Base-by-base conservation (phyloP, 805 yeast genomes). In the Scheffersomyces stipitis region DNA sequence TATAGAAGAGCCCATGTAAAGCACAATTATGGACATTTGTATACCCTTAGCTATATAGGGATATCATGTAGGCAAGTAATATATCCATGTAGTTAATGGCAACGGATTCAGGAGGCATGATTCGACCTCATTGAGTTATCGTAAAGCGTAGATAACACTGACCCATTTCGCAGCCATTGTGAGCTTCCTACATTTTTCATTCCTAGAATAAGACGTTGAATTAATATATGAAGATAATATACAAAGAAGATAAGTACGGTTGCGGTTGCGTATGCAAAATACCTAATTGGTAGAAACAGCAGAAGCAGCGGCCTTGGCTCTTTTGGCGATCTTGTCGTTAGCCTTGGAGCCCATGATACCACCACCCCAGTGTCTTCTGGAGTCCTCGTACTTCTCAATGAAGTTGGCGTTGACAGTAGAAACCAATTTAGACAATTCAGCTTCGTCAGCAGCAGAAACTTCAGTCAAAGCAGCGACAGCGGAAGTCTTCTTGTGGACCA, bases 281-380 rank as follows among this genome's bases (percentile, higher is more conserved):
- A 10, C 7, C 10, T 20, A 20, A 10, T 20, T 20, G 29, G 38
- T 40, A 27, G 45, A 42, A 34, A 51, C 42, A 34, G 56, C 60
- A 41, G 60, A 73, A 30, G 58, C 67, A 56, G 74, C 54, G 57
- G 75, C 73, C 73, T 75, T 81, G 52, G 80, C 83, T 64, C 71
- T 81, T 83, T 86, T 87, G 59, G 80, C 90, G 51, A 71, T 66
- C 78, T 84, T 87, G 65, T 82, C 93, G 63, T 78, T 80, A 64
- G 97, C 88, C 80, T 91, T 93, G 60, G 85, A 76, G 73, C 98
- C 96, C 81, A 93, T 77, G 73, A 88, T 67, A 81, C 99, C 99
- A 81, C 99, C 99, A 81, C 98, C 98, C 99, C 99, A 91, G 84
- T 88, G 96, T 78, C 87, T 89, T 82, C 95, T 91, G 68, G 79